Evolutionary conservation across 441 rosid species (phyloP), one percentile per base, ranked within the genome.

Genomic region (Raphanus hybrid): DNA sequence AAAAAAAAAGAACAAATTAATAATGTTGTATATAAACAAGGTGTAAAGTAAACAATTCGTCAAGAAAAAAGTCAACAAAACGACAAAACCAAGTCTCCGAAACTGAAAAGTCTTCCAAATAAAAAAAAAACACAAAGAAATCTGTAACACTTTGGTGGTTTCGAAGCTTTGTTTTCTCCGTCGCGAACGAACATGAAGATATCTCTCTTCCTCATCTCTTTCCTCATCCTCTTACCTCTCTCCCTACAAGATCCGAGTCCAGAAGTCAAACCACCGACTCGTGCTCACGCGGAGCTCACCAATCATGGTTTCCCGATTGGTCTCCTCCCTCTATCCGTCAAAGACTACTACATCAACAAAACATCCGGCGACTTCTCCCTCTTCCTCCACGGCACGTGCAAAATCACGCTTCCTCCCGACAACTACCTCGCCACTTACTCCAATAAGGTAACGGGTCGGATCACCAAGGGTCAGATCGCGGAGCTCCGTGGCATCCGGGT

Each of bases 361-460:
- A 85, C 91, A 50, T 85, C 99, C 23, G 92, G 97, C 6, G 84
- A 83, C n/a, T 94, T 94, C 88, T 29, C 34, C 34, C 34, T 35
- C 8, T 7, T 85, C 75, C 82, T 94, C 39, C 82, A 84, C 4
- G 88, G 87, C 59, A 37, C 87, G 27, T 94, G 99, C 80, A 85
- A 85, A 77, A 29, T 94, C 78, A 90, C 88, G 50, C 94, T 94
- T 0, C 97, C 97, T 0, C 97, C 97, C 0, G 99, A 94, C 69
- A 94, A 94, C 85, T 92, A 94, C 85, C 69, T 94, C 76, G 99
- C 97, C 12, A 76, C 93, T 12, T 94, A 92, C 69, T 92, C 97
- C 2, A 86, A 81, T 27, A 80, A 61, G 61, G 81, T 94, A 12
- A 81, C 78, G 45, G 97, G 99, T 12, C 92, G 86, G 81, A 92